Evolutionary conservation across 306 rosid species (phyloP), one percentile per base, ranked within the genome.

Genomic region (Corylus americana): DNA sequence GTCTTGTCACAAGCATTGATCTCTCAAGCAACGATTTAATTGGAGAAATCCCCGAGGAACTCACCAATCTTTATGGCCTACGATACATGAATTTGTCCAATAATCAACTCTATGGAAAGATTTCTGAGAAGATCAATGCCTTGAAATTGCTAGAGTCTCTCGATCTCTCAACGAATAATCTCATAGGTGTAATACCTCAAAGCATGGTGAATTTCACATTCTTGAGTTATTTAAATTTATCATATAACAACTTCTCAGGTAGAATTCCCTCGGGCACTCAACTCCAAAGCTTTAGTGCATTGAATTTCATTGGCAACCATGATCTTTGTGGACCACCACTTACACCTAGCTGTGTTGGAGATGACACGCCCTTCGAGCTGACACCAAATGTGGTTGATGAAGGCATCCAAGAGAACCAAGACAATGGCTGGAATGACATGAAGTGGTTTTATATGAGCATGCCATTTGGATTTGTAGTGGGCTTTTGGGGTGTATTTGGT

Each of bases 261-360:
- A 74, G 49, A 57, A 81, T 85, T 70, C 85, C 80, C 11, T 68
- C 80, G 14, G 61, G 87, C 80, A 80, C 87, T 9, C 82, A 84
- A 68, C 80, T 85, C 58, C 83, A 81, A 64, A 81, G 85, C 72
- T 85, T 85, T 70, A 82, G 74, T 63, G 75, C 78, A 11, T 51
- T 53, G 39, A 85, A 78, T 74, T 81, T 76, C 55, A 27, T 42
- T 1, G 83, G 80, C 20, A 85, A 81, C 37, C 49, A 55, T 50
- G 47, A 42, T 7, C 82, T 84, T 16, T 77, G 87, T 77, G 82
- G 85, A 67, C 82, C 79, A 54, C 87, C 87, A 18, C 0, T 77
- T 11, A 76, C 57, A 0, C 75, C 12, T 11, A 84, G 77, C 2
- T 84, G 79, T 55, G 55, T 76, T 17, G 54, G 45, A 4, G 37